Percentiles rank a stretch among this genome's conserved stretches.
These are phyloP conservation scores for Amphirosellinia nigrospora DNA, from an alignment of 495 filamentous ascomycete species.

Conservation along the genomic window DNA sequence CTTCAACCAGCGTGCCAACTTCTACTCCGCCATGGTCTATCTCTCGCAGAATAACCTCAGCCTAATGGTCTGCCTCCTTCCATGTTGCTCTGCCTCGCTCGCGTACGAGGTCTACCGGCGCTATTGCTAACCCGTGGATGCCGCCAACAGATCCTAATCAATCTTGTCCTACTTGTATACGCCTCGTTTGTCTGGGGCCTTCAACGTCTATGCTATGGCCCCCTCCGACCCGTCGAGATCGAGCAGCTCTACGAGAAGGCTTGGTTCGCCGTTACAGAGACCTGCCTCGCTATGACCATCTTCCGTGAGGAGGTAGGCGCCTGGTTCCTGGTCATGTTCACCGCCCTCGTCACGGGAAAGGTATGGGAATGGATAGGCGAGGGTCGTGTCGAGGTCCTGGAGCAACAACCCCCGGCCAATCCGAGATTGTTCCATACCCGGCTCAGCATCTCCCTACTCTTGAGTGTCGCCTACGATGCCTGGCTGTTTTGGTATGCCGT, in stretches of 20 bases:
- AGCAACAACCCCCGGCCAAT: slow-evolving; percentile 93
- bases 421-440: slow-evolving; percentile 88
- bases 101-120: neutral
- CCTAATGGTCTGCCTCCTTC: slow-evolving; percentile 70
- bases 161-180: slow-evolving; percentile 79
- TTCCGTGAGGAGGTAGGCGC: slow-evolving; percentile 93
- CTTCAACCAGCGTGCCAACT: slow-evolving; percentile 92
- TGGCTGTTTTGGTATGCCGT: slow-evolving; percentile 81
- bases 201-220: slow-evolving; percentile 89
- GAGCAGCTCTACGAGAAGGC: slow-evolving; percentile 97
- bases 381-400: slow-evolving; percentile 89
- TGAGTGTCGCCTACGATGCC: slow-evolving; percentile 77
- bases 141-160: slow-evolving; percentile 75
- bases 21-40: slow-evolving; percentile 96
- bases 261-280: slow-evolving; percentile 97
- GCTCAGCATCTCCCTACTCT: slow-evolving; percentile 74
- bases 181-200: slow-evolving; percentile 81
- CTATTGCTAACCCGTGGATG: slow-evolving; percentile 25
- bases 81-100: neutral
- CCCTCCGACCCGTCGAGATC: slow-evolving; percentile 88
- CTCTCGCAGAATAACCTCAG: slow-evolving; percentile 94
- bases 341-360: slow-evolving; percentile 87
- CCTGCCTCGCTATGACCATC: slow-evolving; percentile 98
- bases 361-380: slow-evolving; percentile 99
- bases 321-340: slow-evolving; percentile 96